phyloP scores from a whole-genome alignment of 345 rosid genomes.

The Pseudoturritis turrita region DNA sequence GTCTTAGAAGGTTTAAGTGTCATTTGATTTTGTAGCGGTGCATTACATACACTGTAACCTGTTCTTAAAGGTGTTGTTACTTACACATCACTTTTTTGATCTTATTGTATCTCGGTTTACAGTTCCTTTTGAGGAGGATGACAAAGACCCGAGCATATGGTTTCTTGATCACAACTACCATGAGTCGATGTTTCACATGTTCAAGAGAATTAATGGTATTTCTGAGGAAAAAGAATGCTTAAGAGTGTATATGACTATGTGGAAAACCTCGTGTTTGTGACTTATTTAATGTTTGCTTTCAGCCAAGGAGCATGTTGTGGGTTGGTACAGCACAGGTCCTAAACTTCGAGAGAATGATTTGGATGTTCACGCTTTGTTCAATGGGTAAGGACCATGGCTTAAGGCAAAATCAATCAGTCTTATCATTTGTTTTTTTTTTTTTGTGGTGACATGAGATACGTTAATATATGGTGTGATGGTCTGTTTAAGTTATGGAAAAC shows the following conservation, averaged over 20 bases:
- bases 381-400: slow-evolving; percentile 39
- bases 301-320: slow-evolving; percentile 98
- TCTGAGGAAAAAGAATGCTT: neutral
- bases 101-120: slow-evolving; percentile 10
- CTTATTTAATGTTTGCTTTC: slow-evolving; percentile 18
- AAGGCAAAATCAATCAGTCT: neutral
- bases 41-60: neutral
- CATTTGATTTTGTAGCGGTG: neutral
- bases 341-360: slow-evolving; percentile 88
- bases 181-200: slow-evolving; percentile 93
- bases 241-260: neutral
- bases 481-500: neutral
- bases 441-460: neutral
- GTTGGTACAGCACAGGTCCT: slow-evolving; percentile 97
- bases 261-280: neutral
- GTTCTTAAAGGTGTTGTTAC: neutral
- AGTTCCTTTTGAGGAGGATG: slow-evolving; percentile 99
- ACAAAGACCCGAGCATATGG: slow-evolving; percentile 87
- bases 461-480: neutral
- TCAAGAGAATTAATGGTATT: slow-evolving; percentile 85
- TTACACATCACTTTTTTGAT: neutral
- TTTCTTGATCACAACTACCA: slow-evolving; percentile 98
- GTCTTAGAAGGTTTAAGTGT: neutral
- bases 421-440: neutral
- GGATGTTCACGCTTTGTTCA: slow-evolving; percentile 69